phyloP scores from a whole-genome alignment of 148 eudicot genomes.

The Nepenthes mirabilis region DNA sequence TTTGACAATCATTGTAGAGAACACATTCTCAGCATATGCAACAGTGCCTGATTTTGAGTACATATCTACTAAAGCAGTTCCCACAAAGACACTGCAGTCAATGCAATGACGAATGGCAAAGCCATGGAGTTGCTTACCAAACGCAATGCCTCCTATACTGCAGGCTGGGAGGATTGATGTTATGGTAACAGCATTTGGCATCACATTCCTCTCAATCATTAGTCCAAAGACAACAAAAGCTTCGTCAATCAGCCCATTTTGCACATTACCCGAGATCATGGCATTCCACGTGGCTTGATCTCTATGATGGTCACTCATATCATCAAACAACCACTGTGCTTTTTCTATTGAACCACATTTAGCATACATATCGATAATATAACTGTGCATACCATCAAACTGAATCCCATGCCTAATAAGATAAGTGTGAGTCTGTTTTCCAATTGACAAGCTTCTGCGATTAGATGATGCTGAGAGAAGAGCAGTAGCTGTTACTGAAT shows the following conservation, averaged over 20 bases:
- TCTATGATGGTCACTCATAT: constrained; percentile 21
- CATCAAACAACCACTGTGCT: constrained; percentile 41
- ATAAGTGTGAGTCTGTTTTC: constrained; percentile 78
- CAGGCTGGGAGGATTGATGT: constrained; percentile 82
- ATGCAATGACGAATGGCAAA: constrained; percentile 52
- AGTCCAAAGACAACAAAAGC: constrained; percentile 43
- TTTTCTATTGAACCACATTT: constrained; percentile 47
- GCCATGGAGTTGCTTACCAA: constrained; percentile 68
- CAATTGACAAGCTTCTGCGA: constrained; percentile 51
- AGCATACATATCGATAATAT: constrained; percentile 81
- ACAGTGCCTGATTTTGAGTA: constrained; percentile 75
- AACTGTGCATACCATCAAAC: constrained; percentile 72
- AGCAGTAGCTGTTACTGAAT: constrained; percentile 57
- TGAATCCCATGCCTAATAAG: constrained; percentile 49
- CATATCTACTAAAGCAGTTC: constrained; percentile 72
- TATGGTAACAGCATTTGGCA: constrained; percentile 70
- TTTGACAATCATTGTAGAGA: constrained; percentile 26
- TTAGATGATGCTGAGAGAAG: constrained; percentile 80
- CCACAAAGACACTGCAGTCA: constrained; percentile 60
- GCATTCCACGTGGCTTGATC: constrained; percentile 91
- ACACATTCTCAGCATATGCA: constrained; percentile 52
- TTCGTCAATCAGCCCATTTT: constrained; percentile 47
- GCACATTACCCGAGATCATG: constrained; percentile 56
- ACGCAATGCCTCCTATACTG: constrained; percentile 38
- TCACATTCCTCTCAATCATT: constrained; percentile 45